phyloP scores from a whole-genome alignment of 192 early-diverging fungal genomes.

The Gonapodya sp. region DNA sequence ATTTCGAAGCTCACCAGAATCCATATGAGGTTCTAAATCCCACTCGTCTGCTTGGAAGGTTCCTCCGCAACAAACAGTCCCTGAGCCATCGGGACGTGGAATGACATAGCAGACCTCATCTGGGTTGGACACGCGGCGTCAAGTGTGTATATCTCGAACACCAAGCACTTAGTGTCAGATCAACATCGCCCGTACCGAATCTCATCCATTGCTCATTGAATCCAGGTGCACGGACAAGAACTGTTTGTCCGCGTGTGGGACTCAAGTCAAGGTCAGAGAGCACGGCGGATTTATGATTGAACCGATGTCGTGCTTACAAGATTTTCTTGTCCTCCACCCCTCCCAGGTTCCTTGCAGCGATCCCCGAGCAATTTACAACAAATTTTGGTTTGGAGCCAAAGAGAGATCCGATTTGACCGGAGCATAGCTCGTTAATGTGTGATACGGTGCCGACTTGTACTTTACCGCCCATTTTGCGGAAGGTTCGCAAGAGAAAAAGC shows the following conservation, averaged over 20 bases:
- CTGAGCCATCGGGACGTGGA: neutral
- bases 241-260: slow-evolving; percentile 8
- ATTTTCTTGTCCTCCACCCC: neutral
- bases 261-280: neutral
- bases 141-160: no score
- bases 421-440: neutral
- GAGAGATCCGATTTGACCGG: neutral
- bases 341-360: neutral
- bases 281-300: neutral
- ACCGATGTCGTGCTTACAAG: neutral
- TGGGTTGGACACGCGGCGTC: no score
- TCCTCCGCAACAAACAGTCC: neutral
- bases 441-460: neutral
- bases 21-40: neutral
- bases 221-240: neutral
- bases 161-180: no score
- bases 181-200: neutral
- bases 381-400: neutral
- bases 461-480: neutral
- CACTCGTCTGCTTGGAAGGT: slow-evolving; percentile 7
- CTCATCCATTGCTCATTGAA: neutral
- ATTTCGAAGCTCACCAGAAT: neutral
- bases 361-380: neutral
- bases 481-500: neutral
- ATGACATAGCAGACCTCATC: slow-evolving; percentile 2